A percentile compares a stretch with the other conserved stretches of the same genome.
These are phyloP conservation scores for Diplosphaera chodatii DNA, from an alignment of 139 green algal genomes.

Conservation along the genomic window DNA sequence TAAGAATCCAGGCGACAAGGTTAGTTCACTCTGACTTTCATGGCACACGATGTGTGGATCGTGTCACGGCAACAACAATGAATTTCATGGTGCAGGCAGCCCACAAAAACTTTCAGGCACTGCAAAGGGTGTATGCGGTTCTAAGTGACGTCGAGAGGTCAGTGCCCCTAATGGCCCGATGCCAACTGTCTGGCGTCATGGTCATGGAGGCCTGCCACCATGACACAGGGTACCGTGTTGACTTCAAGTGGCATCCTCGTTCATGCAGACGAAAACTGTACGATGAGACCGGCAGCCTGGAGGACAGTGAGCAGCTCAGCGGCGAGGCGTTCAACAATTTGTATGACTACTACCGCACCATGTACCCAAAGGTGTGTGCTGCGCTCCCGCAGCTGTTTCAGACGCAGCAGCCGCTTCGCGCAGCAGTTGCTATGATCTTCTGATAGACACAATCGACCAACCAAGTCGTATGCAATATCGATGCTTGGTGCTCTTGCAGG, in stretches of 20 bases:
- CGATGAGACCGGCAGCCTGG: conserved; percentile 75
- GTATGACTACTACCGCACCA: conserved; percentile 70
- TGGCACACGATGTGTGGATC: not conserved
- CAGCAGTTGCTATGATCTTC: too few relatives aligned
- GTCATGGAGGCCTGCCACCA: too few relatives aligned
- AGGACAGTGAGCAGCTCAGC: conserved; percentile 54
- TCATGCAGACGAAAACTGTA: conserved; percentile 74
- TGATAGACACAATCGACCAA: too few relatives aligned
- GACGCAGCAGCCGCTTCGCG: too few relatives aligned
- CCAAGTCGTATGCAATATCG: too few relatives aligned
- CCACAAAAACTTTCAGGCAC: conserved; percentile 73
- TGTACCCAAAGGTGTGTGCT: conserved; percentile 38
- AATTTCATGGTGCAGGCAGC: conserved; percentile 59
- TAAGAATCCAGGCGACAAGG: conserved; percentile 74
- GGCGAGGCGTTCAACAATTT: conserved; percentile 56
- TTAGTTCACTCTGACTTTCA: not conserved
- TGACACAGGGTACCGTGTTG: too few relatives aligned
- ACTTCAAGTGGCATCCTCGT: too few relatives aligned
- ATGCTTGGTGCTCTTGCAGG: conserved; percentile 20
- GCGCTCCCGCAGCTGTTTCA: too few relatives aligned
- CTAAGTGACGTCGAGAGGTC: conserved; percentile 79
- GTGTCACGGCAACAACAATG: too few relatives aligned
- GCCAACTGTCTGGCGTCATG: too few relatives aligned
- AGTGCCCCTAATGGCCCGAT: too few relatives aligned
- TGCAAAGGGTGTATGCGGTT: conserved; percentile 85